A percentile compares a stretch with the other conserved stretches of the same genome.
Conservation (phyloP, 495 filamentous ascomycete genomes). For the Annulohypoxylon moriforme region DNA sequence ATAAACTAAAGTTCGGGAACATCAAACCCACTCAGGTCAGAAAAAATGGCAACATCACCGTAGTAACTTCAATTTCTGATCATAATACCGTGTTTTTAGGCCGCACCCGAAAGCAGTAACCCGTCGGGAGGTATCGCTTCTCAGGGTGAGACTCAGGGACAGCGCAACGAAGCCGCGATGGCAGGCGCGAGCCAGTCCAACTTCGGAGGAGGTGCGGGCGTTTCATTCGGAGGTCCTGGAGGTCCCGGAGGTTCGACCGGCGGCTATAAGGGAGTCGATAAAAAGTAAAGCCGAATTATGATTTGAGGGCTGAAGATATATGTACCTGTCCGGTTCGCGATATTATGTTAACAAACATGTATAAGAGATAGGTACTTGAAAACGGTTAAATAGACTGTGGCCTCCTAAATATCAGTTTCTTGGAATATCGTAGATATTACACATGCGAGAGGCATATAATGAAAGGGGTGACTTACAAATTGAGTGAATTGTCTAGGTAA, state of each 20-base stretch:
- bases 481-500: too few species aligned
- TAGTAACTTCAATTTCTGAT: background rate
- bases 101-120: slow-evolving; percentile 31
- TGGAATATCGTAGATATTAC: too few species aligned
- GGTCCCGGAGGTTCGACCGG: background rate
- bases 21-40: slow-evolving; percentile 44
- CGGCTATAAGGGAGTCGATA: background rate
- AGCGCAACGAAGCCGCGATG: slow-evolving; percentile 24
- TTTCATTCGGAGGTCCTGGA: background rate
- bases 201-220: slow-evolving; percentile 1
- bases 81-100: slow-evolving; percentile 15
- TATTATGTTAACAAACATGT: too few species aligned
- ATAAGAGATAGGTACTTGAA: too few species aligned
- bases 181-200: slow-evolving; percentile 15
- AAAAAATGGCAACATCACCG: background rate
- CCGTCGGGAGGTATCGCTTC: slow-evolving; percentile 35
- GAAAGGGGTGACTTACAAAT: too few species aligned
- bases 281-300: background rate
- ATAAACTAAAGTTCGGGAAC: slow-evolving; percentile 5
- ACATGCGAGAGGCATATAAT: too few species aligned
- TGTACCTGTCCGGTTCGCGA: too few species aligned
- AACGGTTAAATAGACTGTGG: too few species aligned
- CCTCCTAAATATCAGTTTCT: too few species aligned
- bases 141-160: slow-evolving; percentile 29
- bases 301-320: too few species aligned